Base-by-base conservation (phyloP, 257 asterid species). In the Scutellaria minor region DNA sequence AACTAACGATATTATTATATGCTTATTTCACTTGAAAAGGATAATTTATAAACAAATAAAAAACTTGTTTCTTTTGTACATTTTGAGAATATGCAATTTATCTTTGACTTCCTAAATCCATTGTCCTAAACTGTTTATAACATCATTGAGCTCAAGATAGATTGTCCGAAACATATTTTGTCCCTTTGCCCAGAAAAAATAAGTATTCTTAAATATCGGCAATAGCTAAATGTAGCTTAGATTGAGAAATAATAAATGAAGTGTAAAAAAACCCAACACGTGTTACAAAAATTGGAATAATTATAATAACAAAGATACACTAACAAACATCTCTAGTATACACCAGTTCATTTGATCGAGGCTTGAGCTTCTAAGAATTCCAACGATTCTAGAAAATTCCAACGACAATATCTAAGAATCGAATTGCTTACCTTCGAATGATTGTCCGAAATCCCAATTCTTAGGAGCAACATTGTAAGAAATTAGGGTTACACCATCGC, bases 361-460 rank as follows among this genome's bases (percentile, higher is more conserved):
- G 37, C 37, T 31, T 10, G 53, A 10, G 14, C 53, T n/a, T n/a
- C n/a, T n/a, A n/a, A 31, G 1, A 31, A 31, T 31, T 24, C 2
- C 0, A 31, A 31, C 37, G 2, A 0, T 24, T 24, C 0, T 24
- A 24, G 27, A 24, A 24, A 47, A 47, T 51, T 51, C 52, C 52
- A 46, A 4, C n/a, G n/a, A 52, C 27, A 37, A 9, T 2, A 1
- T 37, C 63, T 51, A 88, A 0, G 84, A 66, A 27, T 84, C 87
- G 24, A 84, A 88, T 70, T 88, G 91, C 59, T 84, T 89, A 50
- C 93, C 95, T 80, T 79, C 82, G 68, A 75, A 88, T 0, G 95
- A 74, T 65, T 89, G 91, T 20, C 96, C 96, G 31, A 79, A 85
- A 6, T 79, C 89, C 96, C 96, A 90, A 61, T 77, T 78, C 66